phyloP scores from a whole-genome alignment of 169 alveolate genomes.

The Plasmodium coatneyi region DNA sequence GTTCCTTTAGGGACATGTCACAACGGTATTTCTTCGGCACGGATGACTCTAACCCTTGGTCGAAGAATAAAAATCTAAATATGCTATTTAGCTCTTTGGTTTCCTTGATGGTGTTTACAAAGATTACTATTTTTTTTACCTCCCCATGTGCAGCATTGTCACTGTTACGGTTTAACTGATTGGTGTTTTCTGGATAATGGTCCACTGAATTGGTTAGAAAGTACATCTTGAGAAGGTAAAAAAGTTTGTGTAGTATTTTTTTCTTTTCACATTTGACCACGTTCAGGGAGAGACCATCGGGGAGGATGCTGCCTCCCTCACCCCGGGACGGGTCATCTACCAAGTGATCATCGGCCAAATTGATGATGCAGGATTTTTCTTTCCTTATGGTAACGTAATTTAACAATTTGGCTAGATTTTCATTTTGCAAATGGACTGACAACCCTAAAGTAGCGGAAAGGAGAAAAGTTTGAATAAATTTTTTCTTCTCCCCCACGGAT shows the following conservation, averaged over 20 bases:
- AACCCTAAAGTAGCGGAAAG: constrained; percentile 65
- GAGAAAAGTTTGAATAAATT: constrained; percentile 60
- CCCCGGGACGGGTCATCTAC: background rate
- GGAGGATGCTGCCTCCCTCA: constrained; percentile 9
- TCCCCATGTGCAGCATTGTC: background rate
- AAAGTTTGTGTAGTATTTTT: constrained; percentile 21
- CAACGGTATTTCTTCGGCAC: constrained; percentile 56
- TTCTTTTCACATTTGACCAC: constrained; percentile 56
- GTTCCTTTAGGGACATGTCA: constrained; percentile 9
- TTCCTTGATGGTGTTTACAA: constrained; percentile 55
- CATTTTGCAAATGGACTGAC: constrained; percentile 50
- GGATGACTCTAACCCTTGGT: constrained; percentile 38
- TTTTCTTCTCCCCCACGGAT: constrained; percentile 28
- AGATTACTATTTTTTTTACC: constrained; percentile 50
- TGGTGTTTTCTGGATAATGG: background rate
- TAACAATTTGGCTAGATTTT: constrained; percentile 46
- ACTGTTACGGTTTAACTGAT: background rate
- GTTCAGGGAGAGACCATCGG: constrained; percentile 22
- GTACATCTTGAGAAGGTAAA: constrained; percentile 21
- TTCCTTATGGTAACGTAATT: constrained; percentile 45
- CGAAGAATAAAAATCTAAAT: constrained; percentile 36
- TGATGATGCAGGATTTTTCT: constrained; percentile 32
- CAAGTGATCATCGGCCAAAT: constrained; percentile 3
- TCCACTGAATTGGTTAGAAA: background rate
- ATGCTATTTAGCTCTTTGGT: constrained; percentile 15